Base-by-base conservation (phyloP, 805 yeast species). In the Saturnispora saitoi region DNA sequence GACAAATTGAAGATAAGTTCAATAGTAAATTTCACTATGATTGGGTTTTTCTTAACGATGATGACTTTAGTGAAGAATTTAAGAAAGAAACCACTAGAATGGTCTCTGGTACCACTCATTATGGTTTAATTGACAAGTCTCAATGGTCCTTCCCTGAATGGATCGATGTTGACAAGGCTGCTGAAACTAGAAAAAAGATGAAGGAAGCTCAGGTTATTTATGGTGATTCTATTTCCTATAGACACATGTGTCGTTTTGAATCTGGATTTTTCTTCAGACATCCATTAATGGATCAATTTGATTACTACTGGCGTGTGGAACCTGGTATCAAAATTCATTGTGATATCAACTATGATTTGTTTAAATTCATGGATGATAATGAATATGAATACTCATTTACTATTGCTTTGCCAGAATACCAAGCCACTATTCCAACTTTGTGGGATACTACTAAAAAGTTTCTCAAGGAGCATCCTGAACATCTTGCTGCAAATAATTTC, bases 221-320 rank as follows among this genome's bases (percentile, higher is more conserved):
- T 54, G 89, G 87, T 53, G 81, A 75, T 53, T 76, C 82, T 15
- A 73, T 69, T 52, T 78, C 87, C 2, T 82, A 82, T 60, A 80
- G 96, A 70, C 95, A 88, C 66, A 88, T 88, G 96, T 88, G 96
- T 65, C 76, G 96, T 61, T 89, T 75, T 61, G 95, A 87, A 66
- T 83, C 93, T 14, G 96, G 96, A 0, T 85, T 88, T 68, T 89
- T 89, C 68, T 88, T 77, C 73, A 77, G 82, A 67, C 93, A 86
- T 62, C 82, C 82, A 39, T 61, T 84, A 50, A 64, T 89, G 73
- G 71, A 71, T 48, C 82, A 86, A n/a, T 88, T 80, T 65, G 88
- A 85, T 52, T 89, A 83, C 75, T 89, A 89, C 72, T 89, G 96
- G 96, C 80, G 96, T 69, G 95, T 89, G 48, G 96, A 89, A 67